These are phyloP conservation scores for Dendrocalamus latiflorus DNA, from an alignment of 202 grass and related monocot genomes.

Conservation along the genomic window DNA sequence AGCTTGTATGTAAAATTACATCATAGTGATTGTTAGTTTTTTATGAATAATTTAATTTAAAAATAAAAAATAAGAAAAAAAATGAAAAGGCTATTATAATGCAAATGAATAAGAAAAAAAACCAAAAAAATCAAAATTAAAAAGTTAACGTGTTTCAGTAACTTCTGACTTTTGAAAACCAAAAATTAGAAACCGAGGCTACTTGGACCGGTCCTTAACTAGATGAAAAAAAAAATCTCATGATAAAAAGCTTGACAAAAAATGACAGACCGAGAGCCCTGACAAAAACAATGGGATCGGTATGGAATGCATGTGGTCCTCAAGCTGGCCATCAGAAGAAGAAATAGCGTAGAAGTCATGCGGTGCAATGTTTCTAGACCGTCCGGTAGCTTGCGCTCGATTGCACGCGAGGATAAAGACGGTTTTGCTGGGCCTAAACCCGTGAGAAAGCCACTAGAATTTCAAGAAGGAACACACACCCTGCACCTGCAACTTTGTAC, in stretches of 20 bases:
- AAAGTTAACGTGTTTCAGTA: rapidly evolving
- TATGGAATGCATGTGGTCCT: conserved; percentile 17
- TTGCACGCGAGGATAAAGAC: conserved; percentile 22
- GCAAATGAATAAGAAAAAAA: too few species aligned
- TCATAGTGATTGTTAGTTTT: too few species aligned
- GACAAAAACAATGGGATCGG: neutral
- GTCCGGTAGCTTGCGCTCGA: neutral
- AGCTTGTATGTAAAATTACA: too few species aligned
- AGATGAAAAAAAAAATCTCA: too few species aligned
- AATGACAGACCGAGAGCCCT: neutral
- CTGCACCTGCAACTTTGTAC: neutral
- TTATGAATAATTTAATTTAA: too few species aligned
- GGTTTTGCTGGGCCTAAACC: neutral
- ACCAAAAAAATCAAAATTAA: too few species aligned
- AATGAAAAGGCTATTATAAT: too few species aligned
- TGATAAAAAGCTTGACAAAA: too few species aligned
- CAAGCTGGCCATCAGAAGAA: neutral
- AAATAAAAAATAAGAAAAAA: too few species aligned
- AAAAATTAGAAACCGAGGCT: too few species aligned
- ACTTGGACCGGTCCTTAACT: too few species aligned
- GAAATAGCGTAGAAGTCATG: conserved; percentile 50
- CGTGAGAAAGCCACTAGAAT: neutral
- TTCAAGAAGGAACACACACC: neutral
- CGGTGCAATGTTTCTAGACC: conserved; percentile 47
- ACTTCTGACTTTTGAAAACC: too few species aligned